A percentile compares a stretch with the other conserved stretches of the same genome.
These are phyloP conservation scores for Phlebiopsis gigantea DNA, from an alignment of 768 basidiomycete species.

Conservation along the genomic window DNA sequence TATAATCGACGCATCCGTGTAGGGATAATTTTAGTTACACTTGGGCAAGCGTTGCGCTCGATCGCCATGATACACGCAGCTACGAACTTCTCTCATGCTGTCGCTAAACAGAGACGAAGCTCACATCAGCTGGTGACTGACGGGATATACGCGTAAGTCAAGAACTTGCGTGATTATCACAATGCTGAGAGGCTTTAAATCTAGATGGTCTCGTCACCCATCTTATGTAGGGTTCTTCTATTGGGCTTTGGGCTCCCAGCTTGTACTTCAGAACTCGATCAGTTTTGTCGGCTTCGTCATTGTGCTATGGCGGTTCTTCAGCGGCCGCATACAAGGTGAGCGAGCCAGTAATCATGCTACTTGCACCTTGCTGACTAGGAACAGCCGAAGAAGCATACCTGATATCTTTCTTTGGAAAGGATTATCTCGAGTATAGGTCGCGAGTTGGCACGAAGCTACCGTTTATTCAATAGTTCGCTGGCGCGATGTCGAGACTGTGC, in stretches of 20 bases:
- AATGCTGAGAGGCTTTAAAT: conserved; percentile 12
- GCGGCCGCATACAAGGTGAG: conserved; percentile 71
- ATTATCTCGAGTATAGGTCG: conserved; percentile 72
- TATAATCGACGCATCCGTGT: neutral
- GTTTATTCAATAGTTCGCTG: conserved; percentile 52
- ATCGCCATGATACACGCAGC: conserved; percentile 96
- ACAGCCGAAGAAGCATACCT: conserved; percentile 80
- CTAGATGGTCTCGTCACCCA: conserved; percentile 86
- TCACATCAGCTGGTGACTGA: conserved; percentile 79
- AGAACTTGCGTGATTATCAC: neutral
- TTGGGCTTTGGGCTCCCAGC: conserved; percentile 94
- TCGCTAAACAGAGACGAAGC: conserved; percentile 69
- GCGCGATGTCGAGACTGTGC: too few species aligned
- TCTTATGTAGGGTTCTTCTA: conserved; percentile 98
- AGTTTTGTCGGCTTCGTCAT: conserved; percentile 60
- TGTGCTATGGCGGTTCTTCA: conserved; percentile 86
- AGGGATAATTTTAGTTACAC: conserved; percentile 63
- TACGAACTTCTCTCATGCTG: conserved; percentile 87
- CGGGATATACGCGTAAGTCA: conserved; percentile 80
- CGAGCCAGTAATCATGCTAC: conserved; percentile 9
- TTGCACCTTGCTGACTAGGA: neutral
- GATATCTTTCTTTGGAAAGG: conserved; percentile 84
- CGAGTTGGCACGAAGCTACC: conserved; percentile 86
- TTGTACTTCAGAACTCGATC: conserved; percentile 83
- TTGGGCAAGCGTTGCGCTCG: conserved; percentile 79